These are phyloP conservation scores for Mrakia blollopis DNA, from an alignment of 768 basidiomycete species.

Conservation along the genomic window DNA sequence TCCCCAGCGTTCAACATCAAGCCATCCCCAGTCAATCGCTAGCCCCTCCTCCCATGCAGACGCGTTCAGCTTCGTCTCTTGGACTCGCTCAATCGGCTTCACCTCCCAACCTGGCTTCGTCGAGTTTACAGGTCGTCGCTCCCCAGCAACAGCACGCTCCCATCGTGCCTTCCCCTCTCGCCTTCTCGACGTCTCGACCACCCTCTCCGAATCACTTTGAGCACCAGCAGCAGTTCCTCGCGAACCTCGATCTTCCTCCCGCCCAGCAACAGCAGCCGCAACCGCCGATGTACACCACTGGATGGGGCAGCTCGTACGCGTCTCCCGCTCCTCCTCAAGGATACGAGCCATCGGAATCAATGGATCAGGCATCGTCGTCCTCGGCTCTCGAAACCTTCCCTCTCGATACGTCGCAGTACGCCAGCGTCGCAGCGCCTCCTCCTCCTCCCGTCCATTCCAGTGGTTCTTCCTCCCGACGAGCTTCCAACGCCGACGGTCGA, in stretches of 20 bases:
- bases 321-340: not conserved
- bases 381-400: constrained; percentile 15
- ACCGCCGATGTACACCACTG: constrained; percentile 21
- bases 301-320: constrained; percentile 30
- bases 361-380: not conserved
- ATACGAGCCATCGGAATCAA: not conserved
- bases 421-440: not conserved
- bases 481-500: constrained; percentile 34
- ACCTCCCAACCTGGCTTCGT: not conserved
- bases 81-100: not conserved
- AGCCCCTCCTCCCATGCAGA: not conserved
- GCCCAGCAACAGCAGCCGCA: constrained; percentile 31
- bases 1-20: constrained; percentile 42
- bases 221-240: not conserved
- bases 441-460: not conserved
- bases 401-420: not conserved
- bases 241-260: constrained; percentile 8
- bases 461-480: constrained; percentile 15
- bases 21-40: constrained; percentile 34
- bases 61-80: constrained; percentile 32
- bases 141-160: constrained; percentile 37
- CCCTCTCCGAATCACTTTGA: constrained; percentile 33
- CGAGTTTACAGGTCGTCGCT: constrained; percentile 29
- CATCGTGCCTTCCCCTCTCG: constrained; percentile 40
- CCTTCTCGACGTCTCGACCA: constrained; percentile 39